Conservation (phyloP, 1,284 basidiomycete species). For the Ceratobasidium sp. region DNA sequence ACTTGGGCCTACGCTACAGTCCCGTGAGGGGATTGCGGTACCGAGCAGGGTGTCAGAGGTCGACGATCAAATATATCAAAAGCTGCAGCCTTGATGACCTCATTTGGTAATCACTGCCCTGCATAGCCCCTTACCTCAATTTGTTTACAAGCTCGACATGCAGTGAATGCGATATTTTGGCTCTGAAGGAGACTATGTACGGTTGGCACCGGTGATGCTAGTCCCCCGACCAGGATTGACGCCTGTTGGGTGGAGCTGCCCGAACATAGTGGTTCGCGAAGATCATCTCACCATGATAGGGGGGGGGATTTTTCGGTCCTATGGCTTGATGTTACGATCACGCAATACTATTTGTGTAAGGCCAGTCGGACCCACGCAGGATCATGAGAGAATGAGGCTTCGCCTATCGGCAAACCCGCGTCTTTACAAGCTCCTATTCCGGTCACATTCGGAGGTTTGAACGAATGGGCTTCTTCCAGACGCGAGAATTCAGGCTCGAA, state of each 20-base stretch:
- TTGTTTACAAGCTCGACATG: not conserved
- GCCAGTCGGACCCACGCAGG: not conserved
- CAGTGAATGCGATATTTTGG: not conserved
- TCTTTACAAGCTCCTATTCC: not conserved
- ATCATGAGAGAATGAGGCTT: not conserved
- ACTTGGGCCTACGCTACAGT: too few relatives aligned
- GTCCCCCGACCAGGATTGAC: not conserved
- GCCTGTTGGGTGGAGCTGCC: not conserved
- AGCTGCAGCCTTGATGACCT: not conserved
- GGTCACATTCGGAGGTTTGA: not conserved
- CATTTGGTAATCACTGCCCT: constrained; percentile 3
- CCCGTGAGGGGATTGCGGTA: not conserved
- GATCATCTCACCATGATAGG: not conserved
- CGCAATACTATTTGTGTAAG: not conserved
- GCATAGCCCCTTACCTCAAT: constrained; percentile 3
- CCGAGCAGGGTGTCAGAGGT: constrained; percentile 6
- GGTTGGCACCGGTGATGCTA: not conserved
- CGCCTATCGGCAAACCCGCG: not conserved
- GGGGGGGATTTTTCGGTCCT: not conserved
- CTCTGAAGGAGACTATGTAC: not conserved
- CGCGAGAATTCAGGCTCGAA: not conserved
- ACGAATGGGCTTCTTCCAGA: constrained; percentile 18
- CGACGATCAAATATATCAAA: constrained; percentile 26
- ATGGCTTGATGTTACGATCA: not conserved
- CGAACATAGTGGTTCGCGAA: not conserved